These are phyloP conservation scores for Talaromyces ruber DNA, from an alignment of 495 filamentous ascomycete species.

Conservation along the genomic window DNA sequence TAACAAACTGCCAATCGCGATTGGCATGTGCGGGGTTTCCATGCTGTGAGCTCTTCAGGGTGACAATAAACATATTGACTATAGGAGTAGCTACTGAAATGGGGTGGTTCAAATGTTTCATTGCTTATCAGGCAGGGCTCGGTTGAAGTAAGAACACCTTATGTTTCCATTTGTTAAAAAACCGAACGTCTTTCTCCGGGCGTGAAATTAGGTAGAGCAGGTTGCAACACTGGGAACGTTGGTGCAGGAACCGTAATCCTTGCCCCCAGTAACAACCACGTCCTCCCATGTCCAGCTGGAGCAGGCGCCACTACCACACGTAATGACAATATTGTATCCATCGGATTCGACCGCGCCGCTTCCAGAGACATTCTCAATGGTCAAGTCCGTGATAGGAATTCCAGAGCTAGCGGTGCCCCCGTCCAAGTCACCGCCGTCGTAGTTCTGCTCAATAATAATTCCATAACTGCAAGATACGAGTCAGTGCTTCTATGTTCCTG, in stretches of 20 bases:
- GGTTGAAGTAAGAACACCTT: neutral
- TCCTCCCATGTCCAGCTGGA: constrained; percentile 40
- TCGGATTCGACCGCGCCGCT: constrained; percentile 21
- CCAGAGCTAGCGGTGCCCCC: constrained; percentile 44
- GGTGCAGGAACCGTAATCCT: constrained; percentile 28
- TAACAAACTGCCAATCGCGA: too few relatives aligned
- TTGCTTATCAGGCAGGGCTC: too few relatives aligned
- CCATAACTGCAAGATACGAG: constrained; percentile 36
- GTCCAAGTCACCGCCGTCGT: constrained; percentile 44
- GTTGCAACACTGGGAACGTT: constrained; percentile 29
- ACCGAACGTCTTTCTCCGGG: neutral
- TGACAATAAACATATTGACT: too few relatives aligned
- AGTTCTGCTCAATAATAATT: constrained; percentile 57
- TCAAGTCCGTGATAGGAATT: constrained; percentile 48
- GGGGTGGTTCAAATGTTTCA: too few relatives aligned
- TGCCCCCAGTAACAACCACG: constrained; percentile 38
- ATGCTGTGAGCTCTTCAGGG: too few relatives aligned
- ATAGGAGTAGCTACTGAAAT: too few relatives aligned
- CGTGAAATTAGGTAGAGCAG: neutral
- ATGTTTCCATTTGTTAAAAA: neutral
- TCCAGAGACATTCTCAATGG: constrained; percentile 38
- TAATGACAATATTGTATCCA: constrained; percentile 38
- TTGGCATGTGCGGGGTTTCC: too few relatives aligned
- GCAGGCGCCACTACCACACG: constrained; percentile 35
- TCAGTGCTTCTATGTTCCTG: neutral